These are phyloP conservation scores for Penicillium italicum DNA, from an alignment of 2,329 filamentous ascomycete species.

Conservation along the genomic window DNA sequence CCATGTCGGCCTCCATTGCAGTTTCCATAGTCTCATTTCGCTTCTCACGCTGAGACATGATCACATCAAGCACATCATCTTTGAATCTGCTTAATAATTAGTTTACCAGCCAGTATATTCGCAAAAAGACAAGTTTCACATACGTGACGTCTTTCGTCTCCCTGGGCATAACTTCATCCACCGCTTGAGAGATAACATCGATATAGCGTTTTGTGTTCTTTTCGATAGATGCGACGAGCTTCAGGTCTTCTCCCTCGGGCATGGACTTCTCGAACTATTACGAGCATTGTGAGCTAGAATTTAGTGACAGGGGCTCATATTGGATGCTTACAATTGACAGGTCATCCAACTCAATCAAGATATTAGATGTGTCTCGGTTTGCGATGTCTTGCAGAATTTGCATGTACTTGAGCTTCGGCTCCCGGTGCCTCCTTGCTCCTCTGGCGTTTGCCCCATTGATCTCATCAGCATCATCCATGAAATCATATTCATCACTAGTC, in stretches of 20 bases:
- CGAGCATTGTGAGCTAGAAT: constrained; percentile 1
- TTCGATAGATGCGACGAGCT: constrained; percentile 73
- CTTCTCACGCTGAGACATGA: constrained; percentile 86
- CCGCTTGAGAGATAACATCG: constrained; percentile 81
- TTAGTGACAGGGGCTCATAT: background rate
- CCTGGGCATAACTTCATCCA: constrained; percentile 80
- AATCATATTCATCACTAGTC: constrained; percentile 84
- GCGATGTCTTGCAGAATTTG: constrained; percentile 81
- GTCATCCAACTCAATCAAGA: constrained; percentile 87
- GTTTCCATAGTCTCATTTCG: constrained; percentile 74
- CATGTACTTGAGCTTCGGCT: constrained; percentile 80
- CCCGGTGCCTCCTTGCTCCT: constrained; percentile 49
- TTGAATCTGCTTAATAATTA: constrained; percentile 67
- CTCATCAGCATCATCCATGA: constrained; percentile 78
- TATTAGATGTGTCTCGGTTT: constrained; percentile 70
- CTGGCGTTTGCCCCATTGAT: constrained; percentile 42
- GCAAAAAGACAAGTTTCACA: constrained; percentile 25
- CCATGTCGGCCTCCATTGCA: constrained; percentile 62
- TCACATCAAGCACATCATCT: constrained; percentile 92
- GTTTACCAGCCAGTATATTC: background rate
- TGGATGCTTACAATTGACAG: constrained; percentile 62
- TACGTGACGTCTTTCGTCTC: constrained; percentile 74
- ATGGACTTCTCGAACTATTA: constrained; percentile 69
- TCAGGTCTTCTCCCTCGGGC: constrained; percentile 66
- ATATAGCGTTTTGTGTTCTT: constrained; percentile 93